phyloP scores from a whole-genome alignment of 164 flowering plant genomes.

The Tinospora cordifolia region DNA sequence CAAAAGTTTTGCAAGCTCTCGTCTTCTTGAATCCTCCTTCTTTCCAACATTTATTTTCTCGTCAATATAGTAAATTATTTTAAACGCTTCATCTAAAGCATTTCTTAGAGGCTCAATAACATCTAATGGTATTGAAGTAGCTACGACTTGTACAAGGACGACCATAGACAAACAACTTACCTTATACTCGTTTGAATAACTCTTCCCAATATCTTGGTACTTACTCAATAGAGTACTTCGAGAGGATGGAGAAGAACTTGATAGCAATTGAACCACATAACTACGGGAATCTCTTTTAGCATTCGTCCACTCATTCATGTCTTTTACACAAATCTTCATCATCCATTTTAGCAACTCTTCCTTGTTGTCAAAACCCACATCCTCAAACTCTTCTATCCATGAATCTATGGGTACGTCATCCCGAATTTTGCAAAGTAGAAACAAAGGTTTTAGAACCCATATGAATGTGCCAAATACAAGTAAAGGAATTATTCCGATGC shows the following conservation, averaged over 20 bases:
- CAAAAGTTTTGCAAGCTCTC: background rate
- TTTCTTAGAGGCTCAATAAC: background rate
- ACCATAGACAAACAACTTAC: background rate
- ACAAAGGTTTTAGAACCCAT: no score
- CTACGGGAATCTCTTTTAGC: background rate
- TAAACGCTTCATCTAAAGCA: background rate
- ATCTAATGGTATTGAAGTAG: background rate
- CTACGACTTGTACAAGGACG: background rate
- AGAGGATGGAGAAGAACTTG: background rate
- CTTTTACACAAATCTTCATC: background rate
- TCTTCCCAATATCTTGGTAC: background rate
- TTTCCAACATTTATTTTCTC: background rate
- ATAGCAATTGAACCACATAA: background rate
- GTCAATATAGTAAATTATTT: background rate
- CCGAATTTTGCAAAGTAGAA: background rate
- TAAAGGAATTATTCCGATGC: no score
- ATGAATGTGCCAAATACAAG: no score
- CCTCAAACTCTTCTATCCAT: background rate
- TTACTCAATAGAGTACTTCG: background rate
- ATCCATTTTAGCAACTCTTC: background rate
- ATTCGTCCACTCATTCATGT: slow-evolving; percentile 6
- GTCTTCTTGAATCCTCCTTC: background rate
- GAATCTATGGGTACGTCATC: background rate
- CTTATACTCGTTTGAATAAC: background rate
- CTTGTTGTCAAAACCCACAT: background rate